Base-by-base conservation (phyloP, 164 flowering plant genomes). In the Aristolochia californica region DNA sequence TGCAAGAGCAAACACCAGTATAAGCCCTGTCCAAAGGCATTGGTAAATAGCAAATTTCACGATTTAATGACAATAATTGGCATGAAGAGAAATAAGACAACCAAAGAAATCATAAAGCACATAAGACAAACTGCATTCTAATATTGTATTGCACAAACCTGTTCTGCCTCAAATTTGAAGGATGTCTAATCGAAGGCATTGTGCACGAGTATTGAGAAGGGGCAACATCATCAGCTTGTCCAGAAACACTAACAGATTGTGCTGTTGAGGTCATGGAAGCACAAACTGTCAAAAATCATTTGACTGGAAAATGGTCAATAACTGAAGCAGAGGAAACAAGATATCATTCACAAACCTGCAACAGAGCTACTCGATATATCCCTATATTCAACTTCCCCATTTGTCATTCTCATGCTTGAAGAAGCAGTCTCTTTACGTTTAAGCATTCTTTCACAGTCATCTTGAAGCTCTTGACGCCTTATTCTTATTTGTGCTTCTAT, bases 401-500 rank as follows among this genome's bases (percentile, higher is more conserved):
- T 56, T 24, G 62, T 56, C 54, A 72, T 55, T 50, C 51, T 62
- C 45, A 57, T 66, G 65, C 80, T 74, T 9, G 85, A 79, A 63
- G 86, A 80, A 70, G 74, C 70, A 13, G 62, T 48, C 57, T 78
- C 85, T 65, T 67, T 77, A 55, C 75, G 79, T 71, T 73, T 84
- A 62, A 75, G 85, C 69, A 76, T 71, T 68, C 83, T 80, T 57
- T 82, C 88, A 73, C 90, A 87, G 23, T 90, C 97, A 68, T 89
- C 96, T 57, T 67, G 85, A 57, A 85, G 72, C 69, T 93, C 97
- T 58, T 85, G 85, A 65, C 80, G 90, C 54, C 82, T 75, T 77
- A 89, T 93, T 68, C 96, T 78, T 64, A 93, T 93, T 78, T 88
- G 81, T 14, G 99, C 99, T 78, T 94, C 99, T 66, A 94, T 94